Percentiles rank a stretch among this genome's conserved stretches.
Conservation (phyloP, 2,329 filamentous ascomycete genomes). For the Fusarium sp. region DNA sequence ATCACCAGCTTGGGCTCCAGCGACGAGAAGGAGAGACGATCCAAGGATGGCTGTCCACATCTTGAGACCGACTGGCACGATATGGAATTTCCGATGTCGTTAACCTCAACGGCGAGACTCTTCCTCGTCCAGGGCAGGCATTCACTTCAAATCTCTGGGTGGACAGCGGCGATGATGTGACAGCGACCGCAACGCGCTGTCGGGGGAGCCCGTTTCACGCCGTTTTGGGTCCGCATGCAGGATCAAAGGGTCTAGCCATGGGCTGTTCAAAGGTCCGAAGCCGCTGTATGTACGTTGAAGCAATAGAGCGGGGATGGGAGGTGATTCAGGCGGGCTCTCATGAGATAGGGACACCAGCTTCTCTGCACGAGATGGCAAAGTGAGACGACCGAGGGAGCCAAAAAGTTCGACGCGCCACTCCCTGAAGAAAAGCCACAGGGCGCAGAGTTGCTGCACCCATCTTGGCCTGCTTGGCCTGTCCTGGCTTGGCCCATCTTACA, state of each 20-base stretch:
- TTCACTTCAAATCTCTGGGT: slow-evolving; percentile 9
- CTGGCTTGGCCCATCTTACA: slow-evolving; percentile 4
- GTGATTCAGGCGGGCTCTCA: background rate
- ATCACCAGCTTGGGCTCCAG: slow-evolving; percentile 29
- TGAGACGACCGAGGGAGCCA: slow-evolving; percentile 8
- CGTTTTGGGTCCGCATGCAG: slow-evolving; percentile 6
- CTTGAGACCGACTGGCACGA: slow-evolving; percentile 1
- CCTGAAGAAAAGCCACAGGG: slow-evolving; percentile 17
- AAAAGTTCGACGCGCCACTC: slow-evolving; percentile 10
- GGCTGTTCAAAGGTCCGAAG: background rate
- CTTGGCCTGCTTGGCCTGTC: slow-evolving; percentile 1
- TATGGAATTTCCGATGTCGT: background rate
- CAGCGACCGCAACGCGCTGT: slow-evolving; percentile 17
- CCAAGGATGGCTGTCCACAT: slow-evolving; percentile 36
- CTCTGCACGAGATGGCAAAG: background rate
- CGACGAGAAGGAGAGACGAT: slow-evolving; percentile 25
- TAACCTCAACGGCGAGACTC: slow-evolving; percentile 3
- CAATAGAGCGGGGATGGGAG: background rate
- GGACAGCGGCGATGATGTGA: slow-evolving; percentile 4
- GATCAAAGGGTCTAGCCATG: background rate
- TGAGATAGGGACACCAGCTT: slow-evolving; percentile 13
- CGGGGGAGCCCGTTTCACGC: background rate
- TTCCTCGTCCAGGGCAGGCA: slow-evolving; percentile 9
- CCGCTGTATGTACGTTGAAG: background rate
- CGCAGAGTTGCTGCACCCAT: slow-evolving; percentile 6